These are phyloP conservation scores for Aurantiochytrium sp. DNA, from an alignment of 108 stramenopile species.

Conservation along the genomic window DNA sequence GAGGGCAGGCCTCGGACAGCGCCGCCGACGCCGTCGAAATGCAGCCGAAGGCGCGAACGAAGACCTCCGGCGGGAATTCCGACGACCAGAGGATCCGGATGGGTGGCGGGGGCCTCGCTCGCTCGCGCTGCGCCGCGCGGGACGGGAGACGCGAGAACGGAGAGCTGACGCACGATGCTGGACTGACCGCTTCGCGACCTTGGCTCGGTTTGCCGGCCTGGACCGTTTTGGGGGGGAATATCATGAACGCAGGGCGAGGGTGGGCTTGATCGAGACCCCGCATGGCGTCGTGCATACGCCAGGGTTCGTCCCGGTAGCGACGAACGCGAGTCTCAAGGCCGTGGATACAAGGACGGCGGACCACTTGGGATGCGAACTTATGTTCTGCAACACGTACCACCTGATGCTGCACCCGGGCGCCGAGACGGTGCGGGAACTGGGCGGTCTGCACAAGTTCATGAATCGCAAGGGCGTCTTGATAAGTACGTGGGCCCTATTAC, in stretches of 20 bases:
- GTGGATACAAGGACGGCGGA: slow-evolving; percentile 52
- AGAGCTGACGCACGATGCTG: too few relatives aligned
- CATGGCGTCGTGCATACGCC: slow-evolving; percentile 68
- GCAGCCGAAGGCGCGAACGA: too few relatives aligned
- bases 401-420: slow-evolving; percentile 80
- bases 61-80: too few relatives aligned
- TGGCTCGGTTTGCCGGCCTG: too few relatives aligned
- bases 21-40: too few relatives aligned
- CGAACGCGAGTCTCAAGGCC: slow-evolving; percentile 76
- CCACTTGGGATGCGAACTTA: slow-evolving; percentile 67
- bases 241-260: slow-evolving; percentile 70
- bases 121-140: too few relatives aligned
- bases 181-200: too few relatives aligned
- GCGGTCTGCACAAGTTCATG: slow-evolving; percentile 85
- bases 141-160: too few relatives aligned
- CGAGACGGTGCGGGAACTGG: slow-evolving; percentile 70
- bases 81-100: too few relatives aligned
- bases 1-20: too few relatives aligned
- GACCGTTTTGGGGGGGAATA: too few relatives aligned
- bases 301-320: slow-evolving; percentile 83
- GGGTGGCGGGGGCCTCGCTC: too few relatives aligned
- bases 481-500: slow-evolving; percentile 36
- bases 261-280: slow-evolving; percentile 67
- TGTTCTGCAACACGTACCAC: slow-evolving; percentile 91
- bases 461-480: slow-evolving; percentile 63